Conservation (phyloP, 2,329 filamentous ascomycete species). For the Chaetomiaceae sp. region DNA sequence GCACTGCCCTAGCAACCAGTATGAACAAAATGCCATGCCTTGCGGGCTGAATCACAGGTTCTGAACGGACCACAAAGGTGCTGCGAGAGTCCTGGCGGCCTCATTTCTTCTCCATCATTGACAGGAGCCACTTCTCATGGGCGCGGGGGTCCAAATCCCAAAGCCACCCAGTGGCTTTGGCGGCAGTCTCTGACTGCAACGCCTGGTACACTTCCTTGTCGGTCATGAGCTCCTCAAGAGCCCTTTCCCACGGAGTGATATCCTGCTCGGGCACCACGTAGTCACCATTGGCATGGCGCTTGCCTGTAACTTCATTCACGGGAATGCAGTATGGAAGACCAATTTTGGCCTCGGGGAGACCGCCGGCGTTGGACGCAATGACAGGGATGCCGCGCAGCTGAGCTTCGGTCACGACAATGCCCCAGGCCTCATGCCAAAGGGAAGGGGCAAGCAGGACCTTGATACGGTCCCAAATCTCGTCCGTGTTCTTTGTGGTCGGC, state of each 20-base stretch:
- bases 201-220: conserved; percentile 17
- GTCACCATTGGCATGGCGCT: conserved; percentile 19
- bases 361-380: conserved; percentile 26
- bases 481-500: conserved; percentile 22
- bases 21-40: conserved; percentile 2
- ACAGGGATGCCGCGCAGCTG: conserved; percentile 28
- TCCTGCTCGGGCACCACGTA: conserved; percentile 26
- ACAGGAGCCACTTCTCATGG: conserved; percentile 26
- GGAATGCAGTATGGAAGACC: conserved; percentile 24
- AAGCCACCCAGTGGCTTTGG: conserved; percentile 21
- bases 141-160: conserved; percentile 14
- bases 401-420: conserved; percentile 27
- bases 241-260: conserved; percentile 21
- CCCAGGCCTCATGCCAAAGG: conserved; percentile 28
- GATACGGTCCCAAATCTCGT: conserved; percentile 28
- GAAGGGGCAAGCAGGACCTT: conserved; percentile 27
- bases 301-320: conserved; percentile 24
- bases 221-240: conserved; percentile 20
- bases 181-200: conserved; percentile 18
- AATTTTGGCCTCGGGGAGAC: conserved; percentile 26
- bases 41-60: not conserved
- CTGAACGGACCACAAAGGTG: not conserved
- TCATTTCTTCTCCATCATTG: conserved; percentile 21
- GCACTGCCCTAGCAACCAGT: conserved; percentile 2
- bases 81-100: not conserved